Percentiles rank a stretch among this genome's conserved stretches.
Evolutionary conservation across 768 basidiomycete genomes (phyloP).

Genomic region (Psilocybe azurescens): DNA sequence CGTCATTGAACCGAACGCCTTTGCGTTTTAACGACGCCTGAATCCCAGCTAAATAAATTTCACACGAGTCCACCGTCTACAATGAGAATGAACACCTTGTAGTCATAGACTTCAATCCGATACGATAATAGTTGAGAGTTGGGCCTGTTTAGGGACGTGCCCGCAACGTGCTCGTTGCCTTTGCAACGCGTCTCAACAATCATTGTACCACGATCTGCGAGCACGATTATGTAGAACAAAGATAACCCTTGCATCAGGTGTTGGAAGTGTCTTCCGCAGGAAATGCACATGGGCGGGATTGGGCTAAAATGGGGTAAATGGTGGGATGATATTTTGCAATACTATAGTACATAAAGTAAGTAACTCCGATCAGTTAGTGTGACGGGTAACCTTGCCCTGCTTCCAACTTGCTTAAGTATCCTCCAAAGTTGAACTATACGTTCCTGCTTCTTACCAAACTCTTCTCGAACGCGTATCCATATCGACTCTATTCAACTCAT

Average conservation of each 20-base stretch:
- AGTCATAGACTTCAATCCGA: no score
- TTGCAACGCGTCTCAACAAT: background rate
- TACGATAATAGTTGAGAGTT: background rate
- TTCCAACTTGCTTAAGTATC: constrained; percentile 6
- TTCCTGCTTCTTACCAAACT: constrained; percentile 4
- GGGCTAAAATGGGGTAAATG: background rate
- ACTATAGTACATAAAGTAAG: constrained; percentile 1
- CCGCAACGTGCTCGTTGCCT: constrained; percentile 2
- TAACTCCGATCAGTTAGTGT: constrained; percentile 19
- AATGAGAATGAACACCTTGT: no score
- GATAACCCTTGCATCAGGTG: background rate
- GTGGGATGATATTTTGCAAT: constrained; percentile 8
- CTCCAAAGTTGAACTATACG: background rate
- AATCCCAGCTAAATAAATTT: no score
- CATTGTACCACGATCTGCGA: background rate
- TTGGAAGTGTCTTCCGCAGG: background rate
- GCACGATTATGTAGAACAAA: background rate
- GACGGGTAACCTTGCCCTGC: constrained; percentile 8
- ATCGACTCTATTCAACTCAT: background rate
- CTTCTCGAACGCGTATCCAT: constrained; percentile 6
- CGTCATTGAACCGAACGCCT: no score
- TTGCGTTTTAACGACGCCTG: no score
- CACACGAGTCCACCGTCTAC: no score
- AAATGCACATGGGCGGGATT: background rate
- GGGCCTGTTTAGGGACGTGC: background rate